These are phyloP conservation scores for Solioccasus polychromus DNA, from an alignment of 768 basidiomycete species.

Conservation along the genomic window DNA sequence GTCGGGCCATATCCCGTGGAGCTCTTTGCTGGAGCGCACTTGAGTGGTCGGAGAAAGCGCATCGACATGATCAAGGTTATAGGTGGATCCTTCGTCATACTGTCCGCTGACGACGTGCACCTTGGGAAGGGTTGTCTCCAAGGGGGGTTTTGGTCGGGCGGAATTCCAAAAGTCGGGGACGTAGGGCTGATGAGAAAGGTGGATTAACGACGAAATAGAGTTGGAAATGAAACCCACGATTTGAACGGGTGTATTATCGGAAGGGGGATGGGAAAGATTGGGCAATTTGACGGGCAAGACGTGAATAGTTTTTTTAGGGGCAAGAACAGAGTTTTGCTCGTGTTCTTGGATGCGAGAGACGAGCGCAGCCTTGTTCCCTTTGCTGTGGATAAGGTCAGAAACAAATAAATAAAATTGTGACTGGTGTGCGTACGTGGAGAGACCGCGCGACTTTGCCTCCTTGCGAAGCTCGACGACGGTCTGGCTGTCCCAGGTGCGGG, in stretches of 20 bases:
- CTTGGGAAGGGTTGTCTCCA: slow-evolving; percentile 38
- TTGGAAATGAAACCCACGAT: slow-evolving; percentile 45
- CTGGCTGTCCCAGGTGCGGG: slow-evolving; percentile 54
- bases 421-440: slow-evolving; percentile 58
- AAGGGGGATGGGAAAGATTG: slow-evolving; percentile 43
- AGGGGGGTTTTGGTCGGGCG: slow-evolving; percentile 35
- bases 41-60: slow-evolving; percentile 1
- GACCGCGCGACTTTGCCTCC: slow-evolving; percentile 53
- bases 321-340: slow-evolving; percentile 42
- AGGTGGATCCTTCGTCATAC: slow-evolving; percentile 45
- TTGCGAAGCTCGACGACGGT: slow-evolving; percentile 47
- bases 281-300: slow-evolving; percentile 56
- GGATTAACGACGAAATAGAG: slow-evolving; percentile 7
- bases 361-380: slow-evolving; percentile 57
- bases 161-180: slow-evolving; percentile 59
- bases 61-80: slow-evolving; percentile 34
- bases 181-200: slow-evolving; percentile 45
- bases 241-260: slow-evolving; percentile 46
- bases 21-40: slow-evolving; percentile 6
- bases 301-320: slow-evolving; percentile 25
- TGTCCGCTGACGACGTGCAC: slow-evolving; percentile 51
- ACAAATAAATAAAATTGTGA: slow-evolving; percentile 8
- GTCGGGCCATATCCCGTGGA: slow-evolving; percentile 29
- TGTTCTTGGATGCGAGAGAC: slow-evolving; percentile 53
- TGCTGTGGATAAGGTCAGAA: slow-evolving; percentile 34